Evolutionary conservation across 208 protist genomes (phyloP), one percentile per base, ranked within the genome.

Genomic region (Acanthamoeba triangularis): DNA sequence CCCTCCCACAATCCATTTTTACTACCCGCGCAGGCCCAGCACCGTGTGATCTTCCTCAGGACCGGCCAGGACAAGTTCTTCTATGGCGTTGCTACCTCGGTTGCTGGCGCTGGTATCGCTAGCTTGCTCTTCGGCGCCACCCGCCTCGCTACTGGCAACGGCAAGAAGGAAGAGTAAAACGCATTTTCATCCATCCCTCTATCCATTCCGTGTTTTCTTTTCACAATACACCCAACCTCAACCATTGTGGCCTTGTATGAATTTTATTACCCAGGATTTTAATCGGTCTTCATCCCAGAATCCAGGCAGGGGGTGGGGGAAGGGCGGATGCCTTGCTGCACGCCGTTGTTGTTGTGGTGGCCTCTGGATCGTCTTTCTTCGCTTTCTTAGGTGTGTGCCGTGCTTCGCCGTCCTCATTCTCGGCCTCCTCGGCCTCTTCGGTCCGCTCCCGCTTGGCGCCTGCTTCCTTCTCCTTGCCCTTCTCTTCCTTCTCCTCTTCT

Each of bases 31-130:
- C 72, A 80, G 72, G 72, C 72, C 72, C 72, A 80, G 41, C 72
- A 80, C 72, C 72, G 72, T 23, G 72, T 80, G 37, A 80, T 80
- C 41, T 80, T 80, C 72, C 72, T 80, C 37, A 80, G 72, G 72
- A 80, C 33, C 72, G 30, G 35, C 0, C 72, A 80, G 72, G 72
- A 80, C 72, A 80, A 49, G 72, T 80, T 80, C 72, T 49, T 80
- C 72, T 80, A 80, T 23, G 72, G 72, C 10, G 37, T 80, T 2
- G 72, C 72, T 37, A 80, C 72, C 13, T 52, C 72, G 28, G 35
- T 80, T 52, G 72, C 72, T 80, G 72, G 72, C 23, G 72, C 37
- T 80, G 72, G 72, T 80, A n/a, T 80, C 23, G 72, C 72, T 28
- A 49, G 35, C 41, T 8, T 80, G 72, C 72, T 80, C 41, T 41